phyloP scores from a whole-genome alignment of 768 basidiomycete species.

The Gymnopilus junonius region DNA sequence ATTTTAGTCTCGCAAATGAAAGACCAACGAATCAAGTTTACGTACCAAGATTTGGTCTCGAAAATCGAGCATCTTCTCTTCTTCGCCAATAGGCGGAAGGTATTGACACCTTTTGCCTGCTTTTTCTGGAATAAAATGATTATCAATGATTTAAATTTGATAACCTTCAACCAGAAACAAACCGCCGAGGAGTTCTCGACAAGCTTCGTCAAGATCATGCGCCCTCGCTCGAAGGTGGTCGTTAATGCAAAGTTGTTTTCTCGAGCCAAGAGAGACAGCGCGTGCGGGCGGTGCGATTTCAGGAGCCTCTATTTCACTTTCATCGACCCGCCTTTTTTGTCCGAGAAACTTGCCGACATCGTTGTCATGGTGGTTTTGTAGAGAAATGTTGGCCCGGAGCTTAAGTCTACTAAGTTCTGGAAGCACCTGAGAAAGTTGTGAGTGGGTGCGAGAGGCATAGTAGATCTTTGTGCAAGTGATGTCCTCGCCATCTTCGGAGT shows the following conservation, averaged over 20 bases:
- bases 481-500: conserved; percentile 41
- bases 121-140: conserved; percentile 46
- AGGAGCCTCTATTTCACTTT: conserved; percentile 26
- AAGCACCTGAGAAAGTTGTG: conserved; percentile 90
- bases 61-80: conserved; percentile 74
- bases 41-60: conserved; percentile 85
- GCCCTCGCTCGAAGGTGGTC: conserved; percentile 66
- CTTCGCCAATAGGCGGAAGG: conserved; percentile 74
- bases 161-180: conserved; percentile 11
- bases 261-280: conserved; percentile 85
- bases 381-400: conserved; percentile 35
- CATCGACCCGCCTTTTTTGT: conserved; percentile 25
- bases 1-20: background rate
- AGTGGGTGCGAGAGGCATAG: conserved; percentile 95
- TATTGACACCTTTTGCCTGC: conserved; percentile 74
- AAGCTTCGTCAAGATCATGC: conserved; percentile 85
- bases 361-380: conserved; percentile 32
- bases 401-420: conserved; percentile 82
- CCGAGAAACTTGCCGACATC: conserved; percentile 20
- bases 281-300: conserved; percentile 42
- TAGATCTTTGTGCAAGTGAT: conserved; percentile 82
- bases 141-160: background rate
- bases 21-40: background rate
- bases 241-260: conserved; percentile 93
- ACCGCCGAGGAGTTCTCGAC: conserved; percentile 82